phyloP scores from a whole-genome alignment of 768 basidiomycete species.

The Amyloporia xantha region DNA sequence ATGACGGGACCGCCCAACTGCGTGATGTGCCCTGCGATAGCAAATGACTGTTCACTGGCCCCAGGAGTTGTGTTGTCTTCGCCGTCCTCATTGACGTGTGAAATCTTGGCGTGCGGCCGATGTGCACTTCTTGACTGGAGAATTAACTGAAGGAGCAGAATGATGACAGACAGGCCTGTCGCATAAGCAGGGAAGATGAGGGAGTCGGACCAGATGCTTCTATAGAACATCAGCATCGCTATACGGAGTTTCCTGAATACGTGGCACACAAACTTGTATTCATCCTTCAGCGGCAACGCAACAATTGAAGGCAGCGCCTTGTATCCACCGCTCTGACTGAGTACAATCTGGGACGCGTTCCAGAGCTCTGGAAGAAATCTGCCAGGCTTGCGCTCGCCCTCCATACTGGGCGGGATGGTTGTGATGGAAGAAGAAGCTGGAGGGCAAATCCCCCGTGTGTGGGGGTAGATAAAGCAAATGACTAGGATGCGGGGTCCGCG shows the following conservation, averaged over 20 bases:
- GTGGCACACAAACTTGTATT: background rate
- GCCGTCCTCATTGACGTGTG: slow-evolving; percentile 1
- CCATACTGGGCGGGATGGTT: background rate
- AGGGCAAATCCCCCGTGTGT: too few relatives aligned
- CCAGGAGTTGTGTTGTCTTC: background rate
- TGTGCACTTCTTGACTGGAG: slow-evolving; percentile 2
- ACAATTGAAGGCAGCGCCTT: background rate
- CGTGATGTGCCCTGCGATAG: slow-evolving; percentile 28
- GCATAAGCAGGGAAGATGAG: slow-evolving; percentile 9
- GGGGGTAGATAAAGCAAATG: too few relatives aligned
- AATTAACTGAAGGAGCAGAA: slow-evolving; percentile 13
- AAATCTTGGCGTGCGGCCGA: slow-evolving; percentile 3
- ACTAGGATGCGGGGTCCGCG: too few relatives aligned
- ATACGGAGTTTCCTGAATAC: too few relatives aligned
- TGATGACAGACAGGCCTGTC: slow-evolving; percentile 4
- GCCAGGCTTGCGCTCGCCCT: background rate
- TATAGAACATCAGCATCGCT: background rate
- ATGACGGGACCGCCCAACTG: slow-evolving; percentile 40
- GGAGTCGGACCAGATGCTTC: slow-evolving; percentile 10
- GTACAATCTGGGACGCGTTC: background rate
- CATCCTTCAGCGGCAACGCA: background rate
- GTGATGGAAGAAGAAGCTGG: too few relatives aligned
- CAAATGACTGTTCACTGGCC: background rate
- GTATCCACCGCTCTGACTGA: background rate
- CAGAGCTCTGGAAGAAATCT: background rate